A percentile compares a stretch with the other conserved stretches of the same genome.
phyloP scores from a whole-genome alignment of 2,329 filamentous ascomycete genomes.

The Basipetospora chlamydospora region DNA sequence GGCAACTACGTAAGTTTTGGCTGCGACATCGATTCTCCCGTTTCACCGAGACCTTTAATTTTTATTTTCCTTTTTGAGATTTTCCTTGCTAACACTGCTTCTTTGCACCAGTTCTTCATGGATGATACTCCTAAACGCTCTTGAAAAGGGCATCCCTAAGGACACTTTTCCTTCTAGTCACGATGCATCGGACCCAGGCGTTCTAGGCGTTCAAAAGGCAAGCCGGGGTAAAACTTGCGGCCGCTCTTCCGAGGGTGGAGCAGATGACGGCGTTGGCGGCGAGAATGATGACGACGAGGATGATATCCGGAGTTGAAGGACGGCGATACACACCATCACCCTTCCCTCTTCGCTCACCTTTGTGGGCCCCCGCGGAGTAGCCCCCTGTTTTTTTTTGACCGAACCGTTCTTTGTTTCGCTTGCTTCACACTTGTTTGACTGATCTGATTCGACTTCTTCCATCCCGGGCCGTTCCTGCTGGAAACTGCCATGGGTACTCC shows the following conservation, averaged over 20 bases:
- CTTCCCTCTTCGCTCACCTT: neutral
- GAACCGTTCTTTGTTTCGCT: too few species aligned
- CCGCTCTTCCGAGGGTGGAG: conserved; percentile 17
- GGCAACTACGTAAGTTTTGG: conserved; percentile 73
- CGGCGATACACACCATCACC: too few species aligned
- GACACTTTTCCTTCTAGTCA: conserved; percentile 14
- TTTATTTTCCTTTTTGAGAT: too few species aligned
- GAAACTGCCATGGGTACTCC: too few species aligned
- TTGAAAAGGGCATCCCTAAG: conserved; percentile 28
- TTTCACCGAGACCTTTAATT: too few species aligned
- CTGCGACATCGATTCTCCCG: too few species aligned
- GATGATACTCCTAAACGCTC: conserved; percentile 52
- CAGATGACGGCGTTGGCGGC: conserved; percentile 34
- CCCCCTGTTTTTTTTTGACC: too few species aligned
- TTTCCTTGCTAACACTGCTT: conserved; percentile 10
- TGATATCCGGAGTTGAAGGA: neutral
- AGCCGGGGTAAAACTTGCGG: conserved; percentile 16
- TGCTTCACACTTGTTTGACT: too few species aligned
- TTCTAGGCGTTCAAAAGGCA: conserved; percentile 37
- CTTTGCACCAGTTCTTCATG: conserved; percentile 63
- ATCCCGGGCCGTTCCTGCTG: too few species aligned
- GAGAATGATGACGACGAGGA: conserved; percentile 44
- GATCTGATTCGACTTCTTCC: too few species aligned
- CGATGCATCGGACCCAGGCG: conserved; percentile 28
- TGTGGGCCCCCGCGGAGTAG: too few species aligned